Conservation (phyloP, 2,329 filamentous ascomycete genomes). For the Colletotrichum siamense region DNA sequence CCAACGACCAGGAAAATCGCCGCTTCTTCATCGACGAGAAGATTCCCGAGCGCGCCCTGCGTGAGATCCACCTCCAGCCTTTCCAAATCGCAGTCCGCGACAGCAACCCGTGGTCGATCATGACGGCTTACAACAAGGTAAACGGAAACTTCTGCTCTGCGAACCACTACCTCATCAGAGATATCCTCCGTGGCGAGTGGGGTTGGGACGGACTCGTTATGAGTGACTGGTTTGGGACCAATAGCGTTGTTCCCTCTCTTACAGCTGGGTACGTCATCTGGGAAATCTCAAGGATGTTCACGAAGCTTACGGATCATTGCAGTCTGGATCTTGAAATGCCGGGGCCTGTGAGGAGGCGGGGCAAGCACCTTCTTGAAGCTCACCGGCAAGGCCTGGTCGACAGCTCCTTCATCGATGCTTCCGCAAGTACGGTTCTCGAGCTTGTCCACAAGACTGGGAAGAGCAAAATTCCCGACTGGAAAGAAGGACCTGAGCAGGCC, state of each 20-base stretch:
- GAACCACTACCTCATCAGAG: conserved; percentile 41
- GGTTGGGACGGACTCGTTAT: conserved; percentile 49
- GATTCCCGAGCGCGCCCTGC: not conserved
- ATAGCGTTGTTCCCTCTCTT: conserved; percentile 25
- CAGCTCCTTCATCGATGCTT: not conserved
- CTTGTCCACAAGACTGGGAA: not conserved
- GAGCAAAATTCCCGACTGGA: not conserved
- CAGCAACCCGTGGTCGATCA: conserved; percentile 46
- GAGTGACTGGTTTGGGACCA: conserved; percentile 50
- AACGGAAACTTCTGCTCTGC: conserved; percentile 49
- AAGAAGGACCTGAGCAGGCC: not conserved
- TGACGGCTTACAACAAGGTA: conserved; percentile 53
- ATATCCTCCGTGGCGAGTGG: conserved; percentile 49
- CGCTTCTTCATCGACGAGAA: not conserved
- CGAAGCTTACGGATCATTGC: not conserved
- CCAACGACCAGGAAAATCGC: not conserved
- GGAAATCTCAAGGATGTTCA: not conserved
- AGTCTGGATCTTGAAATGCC: not conserved
- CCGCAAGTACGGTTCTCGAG: not conserved
- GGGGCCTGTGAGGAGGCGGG: not conserved
- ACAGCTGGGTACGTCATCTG: not conserved
- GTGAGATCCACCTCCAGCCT: conserved; percentile 26
- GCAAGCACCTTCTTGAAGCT: not conserved
- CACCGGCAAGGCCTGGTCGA: not conserved
- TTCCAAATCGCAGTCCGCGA: conserved; percentile 51